phyloP scores from a whole-genome alignment of 331 rosid species.

The Phaseolus coccineus region DNA sequence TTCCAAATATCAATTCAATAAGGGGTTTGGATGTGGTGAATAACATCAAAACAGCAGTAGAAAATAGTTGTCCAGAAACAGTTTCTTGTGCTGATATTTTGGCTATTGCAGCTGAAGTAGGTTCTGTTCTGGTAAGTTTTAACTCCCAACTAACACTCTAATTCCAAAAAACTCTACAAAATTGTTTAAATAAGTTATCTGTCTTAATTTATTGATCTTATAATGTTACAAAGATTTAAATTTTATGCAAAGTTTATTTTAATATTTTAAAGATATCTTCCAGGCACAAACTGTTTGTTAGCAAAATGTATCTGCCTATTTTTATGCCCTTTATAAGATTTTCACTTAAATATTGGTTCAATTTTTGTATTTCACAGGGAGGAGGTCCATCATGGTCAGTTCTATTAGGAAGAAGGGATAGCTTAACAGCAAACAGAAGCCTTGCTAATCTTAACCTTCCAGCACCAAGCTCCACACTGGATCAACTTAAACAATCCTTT shows the following conservation, averaged over 20 bases:
- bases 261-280: too few relatives aligned
- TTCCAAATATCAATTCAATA: constrained; percentile 41
- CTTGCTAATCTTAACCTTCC: constrained; percentile 58
- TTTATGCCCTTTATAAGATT: background rate
- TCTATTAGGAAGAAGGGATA: constrained; percentile 73
- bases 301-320: background rate
- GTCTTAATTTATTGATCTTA: too few relatives aligned
- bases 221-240: too few relatives aligned
- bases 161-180: too few relatives aligned
- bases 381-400: constrained; percentile 59
- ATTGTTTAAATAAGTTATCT: too few relatives aligned
- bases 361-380: constrained; percentile 35
- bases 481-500: constrained; percentile 22
- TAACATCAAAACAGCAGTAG: constrained; percentile 53
- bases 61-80: constrained; percentile 50
- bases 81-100: constrained; percentile 78
- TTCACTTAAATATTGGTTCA: background rate
- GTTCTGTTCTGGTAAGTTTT: constrained; percentile 42
- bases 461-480: constrained; percentile 31
- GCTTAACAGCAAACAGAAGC: constrained; percentile 57
- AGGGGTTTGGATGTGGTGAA: constrained; percentile 63
- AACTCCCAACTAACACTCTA: too few relatives aligned
- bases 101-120: constrained; percentile 50
- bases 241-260: too few relatives aligned
- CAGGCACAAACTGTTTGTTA: background rate